These are phyloP conservation scores for Byssoonygena ceratinophila DNA, from an alignment of 2,329 filamentous ascomycete species.

Conservation along the genomic window DNA sequence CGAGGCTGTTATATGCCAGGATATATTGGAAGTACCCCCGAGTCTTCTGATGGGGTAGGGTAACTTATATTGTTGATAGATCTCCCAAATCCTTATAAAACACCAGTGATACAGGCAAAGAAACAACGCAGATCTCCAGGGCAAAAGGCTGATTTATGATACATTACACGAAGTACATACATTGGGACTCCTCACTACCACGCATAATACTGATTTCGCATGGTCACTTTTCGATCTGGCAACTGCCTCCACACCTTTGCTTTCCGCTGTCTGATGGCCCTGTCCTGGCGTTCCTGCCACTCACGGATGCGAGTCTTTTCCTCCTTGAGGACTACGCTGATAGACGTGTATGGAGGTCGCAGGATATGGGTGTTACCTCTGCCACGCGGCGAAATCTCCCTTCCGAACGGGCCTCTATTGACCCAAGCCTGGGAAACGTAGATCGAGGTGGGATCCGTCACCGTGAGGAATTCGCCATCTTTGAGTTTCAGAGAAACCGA, in stretches of 20 bases:
- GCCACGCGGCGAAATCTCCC: slow-evolving; percentile 59
- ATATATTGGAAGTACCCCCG: too few species aligned
- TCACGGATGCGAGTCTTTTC: slow-evolving; percentile 79
- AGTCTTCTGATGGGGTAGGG: too few species aligned
- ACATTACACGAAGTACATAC: neutral
- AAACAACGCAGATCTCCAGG: neutral
- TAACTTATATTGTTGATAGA: too few species aligned
- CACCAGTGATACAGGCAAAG: neutral
- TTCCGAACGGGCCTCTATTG: slow-evolving; percentile 57
- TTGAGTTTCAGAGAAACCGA: slow-evolving; percentile 34
- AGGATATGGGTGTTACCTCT: slow-evolving; percentile 60
- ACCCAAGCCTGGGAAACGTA: slow-evolving; percentile 94
- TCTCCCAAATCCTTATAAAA: too few species aligned
- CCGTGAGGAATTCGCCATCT: slow-evolving; percentile 59
- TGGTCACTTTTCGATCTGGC: slow-evolving; percentile 72
- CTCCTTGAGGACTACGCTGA: slow-evolving; percentile 80
- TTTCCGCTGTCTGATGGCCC: slow-evolving; percentile 61
- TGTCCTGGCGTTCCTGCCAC: slow-evolving; percentile 65
- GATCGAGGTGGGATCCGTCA: slow-evolving; percentile 66
- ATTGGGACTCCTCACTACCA: slow-evolving; percentile 48
- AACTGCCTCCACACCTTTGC: slow-evolving; percentile 77
- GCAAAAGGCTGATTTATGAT: slow-evolving; percentile 8
- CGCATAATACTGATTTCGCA: slow-evolving; percentile 79
- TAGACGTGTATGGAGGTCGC: slow-evolving; percentile 60
- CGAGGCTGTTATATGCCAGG: too few species aligned